These are phyloP conservation scores for Acer yangbiense DNA, from an alignment of 345 rosid species.

Conservation along the genomic window DNA sequence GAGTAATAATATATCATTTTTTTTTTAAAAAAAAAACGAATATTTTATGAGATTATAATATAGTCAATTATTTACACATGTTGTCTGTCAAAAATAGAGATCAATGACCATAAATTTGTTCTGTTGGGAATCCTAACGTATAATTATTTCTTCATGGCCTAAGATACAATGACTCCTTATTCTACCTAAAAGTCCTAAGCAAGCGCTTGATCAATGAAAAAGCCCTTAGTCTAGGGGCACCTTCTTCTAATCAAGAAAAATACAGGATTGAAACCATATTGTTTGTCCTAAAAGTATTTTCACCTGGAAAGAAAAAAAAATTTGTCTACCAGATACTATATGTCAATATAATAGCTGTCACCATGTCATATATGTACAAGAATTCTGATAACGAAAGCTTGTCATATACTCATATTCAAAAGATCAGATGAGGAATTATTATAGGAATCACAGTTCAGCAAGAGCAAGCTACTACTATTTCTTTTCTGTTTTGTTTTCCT, in stretches of 20 bases:
- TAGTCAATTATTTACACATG: background rate
- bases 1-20: background rate
- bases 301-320: too few relatives aligned
- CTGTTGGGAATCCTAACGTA: background rate
- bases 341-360: background rate
- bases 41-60: background rate
- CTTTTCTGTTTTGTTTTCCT: too few relatives aligned
- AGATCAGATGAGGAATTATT: background rate
- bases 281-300: too few relatives aligned
- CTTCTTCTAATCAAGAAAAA: too few relatives aligned
- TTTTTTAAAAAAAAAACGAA: too few relatives aligned
- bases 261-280: too few relatives aligned
- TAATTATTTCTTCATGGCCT: background rate
- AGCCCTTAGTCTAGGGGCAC: too few relatives aligned
- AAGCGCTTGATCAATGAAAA: too few relatives aligned
- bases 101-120: background rate
- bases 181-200: too few relatives aligned
- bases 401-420: background rate
- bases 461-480: background rate
- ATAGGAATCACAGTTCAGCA: background rate
- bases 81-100: background rate
- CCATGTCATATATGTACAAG: background rate
- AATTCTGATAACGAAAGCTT: background rate
- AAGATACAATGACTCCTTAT: too few relatives aligned
- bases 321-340: too few relatives aligned